Conservation (phyloP, 1,139 yeast species). For the Debaryomyces coudertii region DNA sequence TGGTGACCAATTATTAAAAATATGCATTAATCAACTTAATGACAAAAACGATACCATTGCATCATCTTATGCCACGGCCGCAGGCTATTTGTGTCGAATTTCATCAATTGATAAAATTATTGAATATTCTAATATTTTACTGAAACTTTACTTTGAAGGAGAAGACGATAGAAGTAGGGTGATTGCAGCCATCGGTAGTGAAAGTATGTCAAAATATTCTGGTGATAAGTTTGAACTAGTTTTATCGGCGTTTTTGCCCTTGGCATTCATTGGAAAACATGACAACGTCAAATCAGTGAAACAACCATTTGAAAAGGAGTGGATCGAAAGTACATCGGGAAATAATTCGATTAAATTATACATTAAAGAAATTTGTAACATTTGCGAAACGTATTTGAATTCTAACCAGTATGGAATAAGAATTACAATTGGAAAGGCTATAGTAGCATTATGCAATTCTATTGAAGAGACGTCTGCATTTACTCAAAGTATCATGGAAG, state of each 20-base stretch:
- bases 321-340: constrained; percentile 82
- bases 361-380: constrained; percentile 64
- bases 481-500: constrained; percentile 18
- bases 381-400: constrained; percentile 53
- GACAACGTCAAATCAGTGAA: constrained; percentile 56
- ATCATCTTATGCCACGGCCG: constrained; percentile 75
- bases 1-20: constrained; percentile 63
- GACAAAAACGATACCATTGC: constrained; percentile 77
- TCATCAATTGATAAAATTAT: constrained; percentile 57
- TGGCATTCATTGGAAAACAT: constrained; percentile 77
- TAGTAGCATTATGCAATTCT: constrained; percentile 61
- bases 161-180: constrained; percentile 52
- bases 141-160: constrained; percentile 62
- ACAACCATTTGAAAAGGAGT: constrained; percentile 60
- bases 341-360: constrained; percentile 76
- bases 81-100: constrained; percentile 77
- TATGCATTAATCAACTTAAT: constrained; percentile 60
- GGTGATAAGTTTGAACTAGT: constrained; percentile 68
- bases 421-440: constrained; percentile 70
- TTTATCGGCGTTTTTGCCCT: constrained; percentile 70
- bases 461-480: constrained; percentile 33
- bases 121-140: constrained; percentile 56
- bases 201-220: constrained; percentile 70
- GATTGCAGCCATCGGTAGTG: constrained; percentile 65
- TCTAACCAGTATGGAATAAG: constrained; percentile 69